Conservation (phyloP, 495 filamentous ascomycete species). For the Talaromyces liani region DNA sequence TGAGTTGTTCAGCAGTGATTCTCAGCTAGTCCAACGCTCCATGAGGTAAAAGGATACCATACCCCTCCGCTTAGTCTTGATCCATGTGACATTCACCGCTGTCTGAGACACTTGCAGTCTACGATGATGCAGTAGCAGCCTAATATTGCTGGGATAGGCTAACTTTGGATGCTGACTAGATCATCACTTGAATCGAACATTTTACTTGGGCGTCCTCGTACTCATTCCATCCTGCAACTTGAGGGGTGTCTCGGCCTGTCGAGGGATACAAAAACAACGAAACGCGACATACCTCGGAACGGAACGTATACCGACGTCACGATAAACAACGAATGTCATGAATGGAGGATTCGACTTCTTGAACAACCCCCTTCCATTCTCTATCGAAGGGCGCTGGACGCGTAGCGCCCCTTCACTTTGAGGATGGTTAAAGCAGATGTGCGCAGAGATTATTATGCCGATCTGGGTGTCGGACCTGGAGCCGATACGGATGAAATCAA, state of each 20-base stretch:
- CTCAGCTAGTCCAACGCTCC: not conserved
- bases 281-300: not conserved
- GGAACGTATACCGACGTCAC: not conserved
- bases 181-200: not conserved
- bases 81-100: conserved; percentile 3
- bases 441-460: conserved; percentile 76
- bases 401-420: conserved; percentile 9
- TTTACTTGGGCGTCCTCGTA: not conserved
- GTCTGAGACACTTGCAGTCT: conserved; percentile 1
- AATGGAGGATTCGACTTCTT: not conserved
- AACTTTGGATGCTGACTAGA: not conserved
- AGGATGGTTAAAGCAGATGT: conserved; percentile 71
- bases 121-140: not conserved
- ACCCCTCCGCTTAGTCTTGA: not conserved
- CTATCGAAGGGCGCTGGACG: conserved; percentile 4
- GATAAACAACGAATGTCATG: conserved; percentile 1
- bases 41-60: not conserved
- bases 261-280: not conserved
- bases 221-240: not conserved
- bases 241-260: not conserved
- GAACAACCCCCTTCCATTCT: not conserved
- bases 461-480: conserved; percentile 58
- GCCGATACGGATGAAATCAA: conserved; percentile 69
- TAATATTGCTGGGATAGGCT: not conserved
- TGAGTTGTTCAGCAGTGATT: not conserved